Evolutionary conservation across 225 moss, liverwort and hornwort species (phyloP), one percentile per base, ranked within the genome.

Genomic region (Sphagnum contortum): DNA sequence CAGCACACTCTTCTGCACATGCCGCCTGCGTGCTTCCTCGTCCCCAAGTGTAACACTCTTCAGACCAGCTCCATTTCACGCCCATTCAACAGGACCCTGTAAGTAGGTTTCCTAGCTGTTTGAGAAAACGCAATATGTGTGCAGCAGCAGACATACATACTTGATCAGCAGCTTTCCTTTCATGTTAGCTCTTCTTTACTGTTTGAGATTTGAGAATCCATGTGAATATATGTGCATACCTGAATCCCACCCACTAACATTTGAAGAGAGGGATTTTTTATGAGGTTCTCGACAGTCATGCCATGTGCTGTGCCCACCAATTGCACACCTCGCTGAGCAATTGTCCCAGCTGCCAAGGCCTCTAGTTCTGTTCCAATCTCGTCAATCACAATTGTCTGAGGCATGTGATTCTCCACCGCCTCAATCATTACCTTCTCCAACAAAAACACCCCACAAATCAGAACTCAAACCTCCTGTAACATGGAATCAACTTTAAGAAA

Each of bases 361-460:
- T 96, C 95, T 59, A 90, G 66, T 78, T 90, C 95, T 6, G 95
- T 96, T 45, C 95, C 95, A 63, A 96, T 96, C 79, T 96, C 95
- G 72, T 96, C 95, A 55, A 96, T 92, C 44, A 96, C 89, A 69
- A 96, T 85, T 3, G 89, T 88, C 81, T 96, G 88, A 51, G 95
- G 95, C 95, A 96, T 96, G 51, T 96, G 95, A 73, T 96, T 96
- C 75, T 96, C 95, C 68, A 96, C 95, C 9, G 95, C 95, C 76
- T 96, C 95, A 64, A 96, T 92, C 95, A 96, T 96, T 9, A 96
- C 80, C 94, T 94, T 74, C 48, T 29, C 29, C 29, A 29, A 29
- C 29, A 29, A 29, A 29, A 29, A 29, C 29, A 29, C 29, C 29
- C 29, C 29, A 29, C 29, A 29, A 29, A 29, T 29, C 29, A 29